Percentiles rank a stretch among this genome's conserved stretches.
Evolutionary conservation across 805 yeast genomes (phyloP).

Genomic region (Pichia thaimueangensis): DNA sequence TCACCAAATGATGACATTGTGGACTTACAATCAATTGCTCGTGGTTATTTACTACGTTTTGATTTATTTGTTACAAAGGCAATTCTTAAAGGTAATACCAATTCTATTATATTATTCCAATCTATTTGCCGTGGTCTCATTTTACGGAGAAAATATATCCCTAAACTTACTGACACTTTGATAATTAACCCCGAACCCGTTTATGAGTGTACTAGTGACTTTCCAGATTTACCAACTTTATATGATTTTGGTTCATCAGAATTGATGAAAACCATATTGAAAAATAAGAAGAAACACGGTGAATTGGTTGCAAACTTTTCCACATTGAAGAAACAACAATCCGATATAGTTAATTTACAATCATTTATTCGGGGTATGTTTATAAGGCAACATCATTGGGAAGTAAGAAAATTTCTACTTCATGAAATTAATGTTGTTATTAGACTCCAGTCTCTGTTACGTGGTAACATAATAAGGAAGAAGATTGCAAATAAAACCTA

Average conservation of each 20-base stretch:
- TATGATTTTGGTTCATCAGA: conserved; percentile 18
- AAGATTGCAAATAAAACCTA: background rate
- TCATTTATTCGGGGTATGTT: conserved; percentile 31
- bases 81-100: conserved; percentile 51
- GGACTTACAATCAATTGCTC: conserved; percentile 58
- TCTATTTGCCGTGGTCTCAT: conserved; percentile 44
- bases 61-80: conserved; percentile 55
- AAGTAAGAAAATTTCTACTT: conserved; percentile 16
- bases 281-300: conserved; percentile 23
- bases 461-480: conserved; percentile 31
- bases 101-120: conserved; percentile 43
- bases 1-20: conserved; percentile 13
- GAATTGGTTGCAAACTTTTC: conserved; percentile 16
- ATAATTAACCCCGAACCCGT: background rate
- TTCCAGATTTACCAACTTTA: background rate
- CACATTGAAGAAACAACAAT: conserved; percentile 16
- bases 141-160: conserved; percentile 3
- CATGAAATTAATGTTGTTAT: conserved; percentile 22
- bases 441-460: conserved; percentile 36
- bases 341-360: conserved; percentile 29
- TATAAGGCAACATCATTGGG: conserved; percentile 17
- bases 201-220: background rate
- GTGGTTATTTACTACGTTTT: conserved; percentile 66
- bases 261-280: conserved; percentile 36
- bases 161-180: background rate